Conservation (phyloP, 2,329 filamentous ascomycete genomes). For the Tothia fuscella region DNA sequence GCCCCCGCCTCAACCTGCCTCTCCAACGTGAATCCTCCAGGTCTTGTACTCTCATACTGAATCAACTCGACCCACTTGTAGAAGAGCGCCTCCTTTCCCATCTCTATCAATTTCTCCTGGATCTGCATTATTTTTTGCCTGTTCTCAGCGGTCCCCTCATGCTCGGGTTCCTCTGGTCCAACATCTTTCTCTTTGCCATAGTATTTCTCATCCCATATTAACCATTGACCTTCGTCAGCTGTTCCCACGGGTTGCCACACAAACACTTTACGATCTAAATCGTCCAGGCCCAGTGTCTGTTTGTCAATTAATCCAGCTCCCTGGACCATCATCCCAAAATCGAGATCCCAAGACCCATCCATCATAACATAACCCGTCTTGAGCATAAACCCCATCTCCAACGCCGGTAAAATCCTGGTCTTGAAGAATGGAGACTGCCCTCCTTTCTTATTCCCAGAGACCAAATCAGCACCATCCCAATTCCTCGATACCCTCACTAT, state of each 20-base stretch:
- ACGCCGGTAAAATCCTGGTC: slow-evolving; percentile 53
- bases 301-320: slow-evolving; percentile 59
- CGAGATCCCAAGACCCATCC: slow-evolving; percentile 75
- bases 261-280: slow-evolving; percentile 59
- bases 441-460: slow-evolving; percentile 41
- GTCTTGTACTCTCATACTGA: slow-evolving; percentile 70
- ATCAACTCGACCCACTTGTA: slow-evolving; percentile 89
- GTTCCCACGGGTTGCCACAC: slow-evolving; percentile 34
- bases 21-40: slow-evolving; percentile 66
- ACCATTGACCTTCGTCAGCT: slow-evolving; percentile 48
- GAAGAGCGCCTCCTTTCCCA: slow-evolving; percentile 82
- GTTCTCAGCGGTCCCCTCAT: slow-evolving; percentile 43
- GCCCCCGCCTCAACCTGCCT: slow-evolving; percentile 59
- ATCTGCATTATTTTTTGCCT: slow-evolving; percentile 69
- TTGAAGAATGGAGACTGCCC: slow-evolving; percentile 45
- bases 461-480: slow-evolving; percentile 53
- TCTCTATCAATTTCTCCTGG: slow-evolving; percentile 57
- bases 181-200: slow-evolving; percentile 20
- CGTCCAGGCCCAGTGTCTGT: slow-evolving; percentile 47
- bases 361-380: slow-evolving; percentile 87
- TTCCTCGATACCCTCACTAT: slow-evolving; percentile 65
- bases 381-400: slow-evolving; percentile 52
- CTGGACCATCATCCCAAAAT: slow-evolving; percentile 68
- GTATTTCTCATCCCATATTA: slow-evolving; percentile 46
- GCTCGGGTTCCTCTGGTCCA: slow-evolving; percentile 20